Evolutionary conservation across 148 eudicot species (phyloP), one percentile per base, ranked within the genome.

Genomic region (Fagopyrum esculentum): DNA sequence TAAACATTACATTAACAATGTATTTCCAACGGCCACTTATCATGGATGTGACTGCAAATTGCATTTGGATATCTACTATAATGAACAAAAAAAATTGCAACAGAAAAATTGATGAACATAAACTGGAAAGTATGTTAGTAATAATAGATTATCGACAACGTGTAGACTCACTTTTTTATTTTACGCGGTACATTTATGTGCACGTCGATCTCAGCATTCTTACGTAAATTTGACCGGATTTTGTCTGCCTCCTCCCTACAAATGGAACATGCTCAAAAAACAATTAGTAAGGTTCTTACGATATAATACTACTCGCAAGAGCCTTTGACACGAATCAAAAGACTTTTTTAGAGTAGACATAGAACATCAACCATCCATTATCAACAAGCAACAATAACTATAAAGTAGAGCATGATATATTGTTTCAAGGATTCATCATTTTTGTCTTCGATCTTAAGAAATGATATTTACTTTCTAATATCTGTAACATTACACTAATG

Each of bases 241-340:
- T 89, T 87, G 55, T 84, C 77, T 3, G 96, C 96, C 52, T 93
- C 96, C 82, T 86, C 93, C 80, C 98, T 93, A 81, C 64, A 80
- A 69, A 71, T 1, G 22, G 26, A 79, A 45, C 6, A 43, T 12
- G 15, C 29, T 6, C 30, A 3, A 35, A 30, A 19, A n/a, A 43
- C 26, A 22, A 54, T 30, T 26, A 71, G 3, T 19, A 22, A 17
- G 56, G 43, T 35, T 44, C 45, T 10, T 30, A 63, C 29, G 13
- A 30, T 63, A 7, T 30, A 35, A 35, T 35, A 63, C 17, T 6
- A 15, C 6, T 16, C 16, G 16, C 60, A 48, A 63, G 45, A 35
- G 12, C 69, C 44, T 63, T 56, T 5, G 1, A 56, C 30, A 63
- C 45, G 11, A 10, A 30, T 12, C 69, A 35, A 12, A 63, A 63